phyloP scores from a whole-genome alignment of 768 basidiomycete genomes.

The Asterophora parasitica region DNA sequence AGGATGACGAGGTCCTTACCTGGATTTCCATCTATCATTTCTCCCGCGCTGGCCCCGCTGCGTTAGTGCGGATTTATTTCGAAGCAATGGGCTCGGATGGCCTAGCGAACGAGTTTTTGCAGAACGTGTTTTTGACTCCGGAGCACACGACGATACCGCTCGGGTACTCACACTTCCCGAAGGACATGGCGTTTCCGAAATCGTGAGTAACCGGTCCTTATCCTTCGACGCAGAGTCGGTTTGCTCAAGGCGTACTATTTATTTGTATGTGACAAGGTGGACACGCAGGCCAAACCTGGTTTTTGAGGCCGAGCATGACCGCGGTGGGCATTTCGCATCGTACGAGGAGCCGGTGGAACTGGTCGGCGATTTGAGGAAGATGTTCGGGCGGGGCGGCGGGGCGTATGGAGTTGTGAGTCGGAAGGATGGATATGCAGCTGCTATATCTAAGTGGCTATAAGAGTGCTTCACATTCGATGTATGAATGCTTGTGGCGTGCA shows the following conservation, averaged over 20 bases:
- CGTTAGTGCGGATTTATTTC: constrained; percentile 54
- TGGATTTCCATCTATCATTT: constrained; percentile 62
- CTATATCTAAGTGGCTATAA: too few species aligned
- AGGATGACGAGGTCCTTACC: constrained; percentile 52
- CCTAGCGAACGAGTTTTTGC: too few species aligned
- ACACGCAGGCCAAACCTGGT: constrained; percentile 17
- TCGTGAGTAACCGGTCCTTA: too few species aligned
- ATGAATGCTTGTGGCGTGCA: too few species aligned
- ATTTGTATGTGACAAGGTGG: too few species aligned
- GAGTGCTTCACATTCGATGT: too few species aligned
- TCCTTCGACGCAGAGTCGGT: too few species aligned
- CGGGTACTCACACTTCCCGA: constrained; percentile 45
- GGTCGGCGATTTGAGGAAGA: constrained; percentile 36
- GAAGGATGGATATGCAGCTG: constrained; percentile 27
- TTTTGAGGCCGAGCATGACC: constrained; percentile 29
- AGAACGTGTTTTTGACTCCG: too few species aligned
- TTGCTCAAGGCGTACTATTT: too few species aligned
- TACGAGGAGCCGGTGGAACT: constrained; percentile 35
- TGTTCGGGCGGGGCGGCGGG: constrained; percentile 39
- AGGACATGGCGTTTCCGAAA: too few species aligned
- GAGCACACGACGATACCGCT: constrained; percentile 27
- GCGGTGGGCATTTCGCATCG: constrained; percentile 45
- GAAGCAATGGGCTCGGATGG: too few species aligned
- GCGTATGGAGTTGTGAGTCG: constrained; percentile 34
- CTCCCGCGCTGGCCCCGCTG: constrained; percentile 53